These are phyloP conservation scores for Solanum boliviense DNA, from an alignment of 257 asterid genomes.

Conservation along the genomic window DNA sequence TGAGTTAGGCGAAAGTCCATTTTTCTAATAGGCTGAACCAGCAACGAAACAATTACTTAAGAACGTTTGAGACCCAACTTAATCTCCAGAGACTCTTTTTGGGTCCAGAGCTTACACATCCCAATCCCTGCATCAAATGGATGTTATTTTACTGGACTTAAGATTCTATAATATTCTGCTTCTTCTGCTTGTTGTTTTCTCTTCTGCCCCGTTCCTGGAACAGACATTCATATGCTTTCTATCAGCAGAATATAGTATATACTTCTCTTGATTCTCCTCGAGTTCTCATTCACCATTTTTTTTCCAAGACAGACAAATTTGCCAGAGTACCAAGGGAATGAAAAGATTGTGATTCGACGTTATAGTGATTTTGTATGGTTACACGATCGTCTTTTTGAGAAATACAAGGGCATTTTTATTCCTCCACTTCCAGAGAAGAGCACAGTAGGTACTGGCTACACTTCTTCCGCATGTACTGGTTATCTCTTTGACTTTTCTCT, in stretches of 20 bases:
- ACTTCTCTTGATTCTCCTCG: not conserved
- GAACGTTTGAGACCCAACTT: not conserved
- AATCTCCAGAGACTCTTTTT: not conserved
- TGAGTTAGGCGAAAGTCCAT: not conserved
- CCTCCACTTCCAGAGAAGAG: slow-evolving; percentile 99
- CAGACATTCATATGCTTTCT: not conserved
- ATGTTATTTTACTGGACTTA: not conserved
- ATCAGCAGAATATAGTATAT: not conserved
- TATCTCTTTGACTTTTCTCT: not conserved
- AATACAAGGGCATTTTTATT: slow-evolving; percentile 84
- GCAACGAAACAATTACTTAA: not conserved
- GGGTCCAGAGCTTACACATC: not conserved
- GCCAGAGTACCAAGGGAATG: slow-evolving; percentile 75
- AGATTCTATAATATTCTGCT: not conserved
- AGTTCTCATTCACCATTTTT: not conserved
- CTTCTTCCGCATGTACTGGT: not conserved
- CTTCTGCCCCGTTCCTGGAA: not conserved
- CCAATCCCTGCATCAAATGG: not conserved
- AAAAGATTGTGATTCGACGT: slow-evolving; percentile 91
- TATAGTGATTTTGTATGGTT: slow-evolving; percentile 96
- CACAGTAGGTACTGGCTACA: slow-evolving; percentile 71
- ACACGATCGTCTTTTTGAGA: slow-evolving; percentile 85
- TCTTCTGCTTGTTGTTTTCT: not conserved
- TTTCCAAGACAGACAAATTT: slow-evolving; percentile 65
- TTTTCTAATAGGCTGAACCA: not conserved